Conservation (phyloP, 768 basidiomycete genomes). For the Serendipita vermifera region DNA sequence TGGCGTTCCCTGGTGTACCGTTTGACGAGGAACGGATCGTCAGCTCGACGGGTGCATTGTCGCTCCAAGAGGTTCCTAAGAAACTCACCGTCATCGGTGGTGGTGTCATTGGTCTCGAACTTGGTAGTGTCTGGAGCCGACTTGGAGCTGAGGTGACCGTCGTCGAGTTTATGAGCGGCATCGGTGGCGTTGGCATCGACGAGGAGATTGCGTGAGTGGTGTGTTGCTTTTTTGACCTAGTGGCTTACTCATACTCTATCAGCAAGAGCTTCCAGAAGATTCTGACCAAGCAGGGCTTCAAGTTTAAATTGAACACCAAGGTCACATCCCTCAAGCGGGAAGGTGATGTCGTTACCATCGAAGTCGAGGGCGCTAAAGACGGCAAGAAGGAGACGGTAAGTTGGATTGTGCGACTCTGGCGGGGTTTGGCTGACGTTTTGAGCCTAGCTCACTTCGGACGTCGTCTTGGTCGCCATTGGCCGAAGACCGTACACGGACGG, state of each 20-base stretch:
- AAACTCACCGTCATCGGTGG: conserved; percentile 98
- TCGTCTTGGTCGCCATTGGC: conserved; percentile 90
- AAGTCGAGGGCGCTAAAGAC: conserved; percentile 86
- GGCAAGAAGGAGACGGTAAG: conserved; percentile 80
- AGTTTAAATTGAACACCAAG: conserved; percentile 96
- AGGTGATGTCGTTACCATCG: conserved; percentile 69
- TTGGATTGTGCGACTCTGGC: conserved; percentile 16
- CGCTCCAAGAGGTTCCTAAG: conserved; percentile 77
- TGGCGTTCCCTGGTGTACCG: conserved; percentile 89
- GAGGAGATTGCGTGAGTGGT: conserved; percentile 76
- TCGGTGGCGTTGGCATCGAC: conserved; percentile 91
- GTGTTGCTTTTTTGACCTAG: no score
- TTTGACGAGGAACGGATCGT: conserved; percentile 98
- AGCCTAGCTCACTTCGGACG: conserved; percentile 43
- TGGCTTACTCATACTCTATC: conserved; percentile 10
- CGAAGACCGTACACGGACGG: conserved; percentile 83
- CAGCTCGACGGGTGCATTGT: conserved; percentile 84
- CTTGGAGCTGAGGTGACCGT: conserved; percentile 93
- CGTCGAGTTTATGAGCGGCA: conserved; percentile 85
- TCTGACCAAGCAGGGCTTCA: conserved; percentile 83
- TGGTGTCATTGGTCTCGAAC: conserved; percentile 93
- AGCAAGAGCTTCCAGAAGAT: conserved; percentile 93
- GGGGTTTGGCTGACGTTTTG: neutral
- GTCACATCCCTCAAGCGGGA: conserved; percentile 80
- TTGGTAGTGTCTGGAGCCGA: conserved; percentile 96